Base-by-base conservation (phyloP, 148 eudicot species). In the Pharnaceum exiguum region DNA sequence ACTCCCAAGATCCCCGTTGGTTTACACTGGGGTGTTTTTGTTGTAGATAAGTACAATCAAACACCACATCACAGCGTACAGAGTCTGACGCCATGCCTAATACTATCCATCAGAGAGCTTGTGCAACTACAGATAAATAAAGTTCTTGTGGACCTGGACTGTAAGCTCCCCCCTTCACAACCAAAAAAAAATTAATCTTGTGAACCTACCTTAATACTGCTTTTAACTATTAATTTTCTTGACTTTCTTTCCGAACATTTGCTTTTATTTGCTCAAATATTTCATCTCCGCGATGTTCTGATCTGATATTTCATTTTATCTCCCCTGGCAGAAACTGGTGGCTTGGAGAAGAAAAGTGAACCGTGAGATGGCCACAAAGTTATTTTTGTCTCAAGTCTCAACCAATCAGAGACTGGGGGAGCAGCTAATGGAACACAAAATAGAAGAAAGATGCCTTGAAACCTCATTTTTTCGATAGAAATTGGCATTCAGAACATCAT, bases 291-390 rank as follows among this genome's bases (percentile, higher is more conserved):
- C 27, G 5, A 31, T 5, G 2, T 52, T 52, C 24, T 31, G 19
- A 26, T 52, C 10, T 12, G 10, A 52, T 17, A 19, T 13, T 50
- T 22, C 31, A 43, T 50, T 36, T 25, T 16, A 37, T 13, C 21
- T 60, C 28, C 22, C 28, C 55, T 65, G 59, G 71, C 93, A 90
- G 97, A 82, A 59, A 67, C 81, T 87, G 63, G 93, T 90, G 95
- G 97, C 43, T 68, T 90, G 85, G 97, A 90, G 80, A 90, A 90
- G 73, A n/a, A n/a, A n/a, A n/a, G n/a, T n/a, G n/a, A n/a, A n/a
- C n/a, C n/a, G n/a, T n/a, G n/a, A n/a, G n/a, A n/a, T n/a, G n/a
- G n/a, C n/a, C n/a, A n/a, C n/a, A n/a, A n/a, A n/a, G n/a, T n/a
- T n/a, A n/a, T 63, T 90, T 51, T 31, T 90, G 72, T 90, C 29